Evolutionary conservation across 2,329 filamentous ascomycete species (phyloP).

Genomic region (Apiospora malaysiana): DNA sequence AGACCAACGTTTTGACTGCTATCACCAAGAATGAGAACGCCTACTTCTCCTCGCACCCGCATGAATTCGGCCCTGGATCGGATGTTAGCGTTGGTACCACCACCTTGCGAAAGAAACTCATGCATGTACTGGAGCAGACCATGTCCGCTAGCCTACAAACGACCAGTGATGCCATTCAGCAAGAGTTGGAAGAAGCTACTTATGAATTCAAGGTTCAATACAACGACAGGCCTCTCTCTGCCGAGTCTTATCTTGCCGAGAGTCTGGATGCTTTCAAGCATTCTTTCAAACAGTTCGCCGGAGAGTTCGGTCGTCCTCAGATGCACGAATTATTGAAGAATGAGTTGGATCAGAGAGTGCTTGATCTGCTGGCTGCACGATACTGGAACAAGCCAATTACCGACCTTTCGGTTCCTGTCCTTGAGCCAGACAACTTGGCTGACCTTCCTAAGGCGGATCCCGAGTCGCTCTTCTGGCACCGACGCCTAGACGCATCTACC

Average conservation of each 20-base stretch:
- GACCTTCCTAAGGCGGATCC: conserved; percentile 86
- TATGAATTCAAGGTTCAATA: conserved; percentile 99
- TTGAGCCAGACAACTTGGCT: conserved; percentile 74
- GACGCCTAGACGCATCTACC: conserved; percentile 90
- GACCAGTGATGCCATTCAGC: conserved; percentile 89
- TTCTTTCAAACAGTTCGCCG: conserved; percentile 92
- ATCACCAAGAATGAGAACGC: conserved; percentile 88
- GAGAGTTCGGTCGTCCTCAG: conserved; percentile 86
- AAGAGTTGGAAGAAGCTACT: conserved; percentile 94
- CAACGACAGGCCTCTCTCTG: conserved; percentile 92
- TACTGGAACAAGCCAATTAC: conserved; percentile 98
- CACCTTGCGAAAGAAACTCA: conserved; percentile 90
- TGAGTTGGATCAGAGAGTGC: conserved; percentile 91
- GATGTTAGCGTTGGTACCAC: conserved; percentile 82
- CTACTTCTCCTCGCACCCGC: conserved; percentile 83
- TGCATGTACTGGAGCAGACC: conserved; percentile 94
- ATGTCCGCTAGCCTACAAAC: conserved; percentile 92
- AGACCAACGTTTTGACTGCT: conserved; percentile 76
- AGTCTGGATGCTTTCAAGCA: conserved; percentile 97
- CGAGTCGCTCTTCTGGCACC: conserved; percentile 87
- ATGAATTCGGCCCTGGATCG: conserved; percentile 76
- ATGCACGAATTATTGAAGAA: conserved; percentile 89
- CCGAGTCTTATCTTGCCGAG: conserved; percentile 95
- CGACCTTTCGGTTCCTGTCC: conserved; percentile 71
- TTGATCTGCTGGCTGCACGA: conserved; percentile 88